These are phyloP conservation scores for Aspergillus ochraceoroseus DNA, from an alignment of 2,329 filamentous ascomycete genomes.

Conservation along the genomic window DNA sequence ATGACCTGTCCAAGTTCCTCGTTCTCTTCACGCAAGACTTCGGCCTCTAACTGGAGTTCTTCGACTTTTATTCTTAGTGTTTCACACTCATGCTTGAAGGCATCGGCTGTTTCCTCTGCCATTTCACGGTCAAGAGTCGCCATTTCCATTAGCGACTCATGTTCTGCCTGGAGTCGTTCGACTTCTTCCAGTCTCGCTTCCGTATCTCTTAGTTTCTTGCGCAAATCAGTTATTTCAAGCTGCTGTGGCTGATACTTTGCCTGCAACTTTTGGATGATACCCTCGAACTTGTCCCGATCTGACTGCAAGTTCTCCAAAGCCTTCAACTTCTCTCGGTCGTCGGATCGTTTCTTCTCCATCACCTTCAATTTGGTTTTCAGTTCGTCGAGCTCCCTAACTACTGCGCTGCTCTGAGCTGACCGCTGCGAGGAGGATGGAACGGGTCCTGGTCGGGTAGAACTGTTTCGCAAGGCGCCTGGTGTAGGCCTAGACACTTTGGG, in stretches of 20 bases:
- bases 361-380: conserved; percentile 81
- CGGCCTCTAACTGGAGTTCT: conserved; percentile 80
- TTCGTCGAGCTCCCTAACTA: conserved; percentile 71
- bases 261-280: conserved; percentile 84
- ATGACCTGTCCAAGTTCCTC: conserved; percentile 77
- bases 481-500: conserved; percentile 25
- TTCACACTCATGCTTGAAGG: conserved; percentile 73
- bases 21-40: conserved; percentile 83
- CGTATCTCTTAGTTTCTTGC: conserved; percentile 71
- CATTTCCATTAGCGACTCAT: conserved; percentile 79
- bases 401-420: conserved; percentile 46
- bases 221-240: conserved; percentile 70
- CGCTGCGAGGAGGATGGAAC: conserved; percentile 36
- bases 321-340: conserved; percentile 82
- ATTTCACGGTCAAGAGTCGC: conserved; percentile 89
- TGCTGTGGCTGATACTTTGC: conserved; percentile 81
- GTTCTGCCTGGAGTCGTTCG: conserved; percentile 71
- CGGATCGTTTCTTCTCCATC: conserved; percentile 77
- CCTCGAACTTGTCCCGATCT: conserved; percentile 55
- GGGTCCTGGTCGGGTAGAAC: conserved; percentile 26
- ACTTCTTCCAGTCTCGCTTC: conserved; percentile 64
- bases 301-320: conserved; percentile 68
- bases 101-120: conserved; percentile 88
- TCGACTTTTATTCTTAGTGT: conserved; percentile 69
- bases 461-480: conserved; percentile 23